phyloP scores from a whole-genome alignment of 768 basidiomycete species.

The Fibroporia radiculosa region DNA sequence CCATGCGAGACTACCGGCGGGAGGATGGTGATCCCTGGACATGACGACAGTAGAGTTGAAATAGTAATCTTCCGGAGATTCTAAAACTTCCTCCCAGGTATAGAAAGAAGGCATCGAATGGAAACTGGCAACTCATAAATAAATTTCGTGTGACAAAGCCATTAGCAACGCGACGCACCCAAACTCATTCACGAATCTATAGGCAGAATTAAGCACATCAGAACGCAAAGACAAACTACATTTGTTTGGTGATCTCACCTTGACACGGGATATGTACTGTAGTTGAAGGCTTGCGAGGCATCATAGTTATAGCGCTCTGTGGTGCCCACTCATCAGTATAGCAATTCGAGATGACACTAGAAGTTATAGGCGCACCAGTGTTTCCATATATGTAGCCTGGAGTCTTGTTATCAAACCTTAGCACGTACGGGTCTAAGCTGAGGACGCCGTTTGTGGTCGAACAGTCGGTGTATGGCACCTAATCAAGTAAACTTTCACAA shows the following conservation, averaged over 20 bases:
- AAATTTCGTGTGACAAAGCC: neutral
- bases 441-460: conserved; percentile 51
- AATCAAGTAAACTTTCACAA: neutral
- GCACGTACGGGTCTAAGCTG: conserved; percentile 46
- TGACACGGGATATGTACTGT: conserved; percentile 43
- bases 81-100: conserved; percentile 50
- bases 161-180: conserved; percentile 26
- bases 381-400: conserved; percentile 50
- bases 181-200: conserved; percentile 52
- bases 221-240: neutral
- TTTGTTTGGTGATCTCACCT: conserved; percentile 23
- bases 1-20: conserved; percentile 42
- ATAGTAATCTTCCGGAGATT: conserved; percentile 40
- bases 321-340: neutral
- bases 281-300: conserved; percentile 42
- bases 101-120: conserved; percentile 61
- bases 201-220: neutral
- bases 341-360: neutral
- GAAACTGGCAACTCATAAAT: conserved; percentile 28
- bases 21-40: conserved; percentile 50
- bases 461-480: conserved; percentile 54
- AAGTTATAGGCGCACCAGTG: conserved; percentile 24
- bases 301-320: conserved; percentile 53
- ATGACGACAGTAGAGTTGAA: conserved; percentile 52
- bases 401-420: conserved; percentile 44